Percentiles rank a stretch among this genome's conserved stretches.
phyloP scores from a whole-genome alignment of 108 stramenopile genomes.

The Pseudonitzschia delicatissima region DNA sequence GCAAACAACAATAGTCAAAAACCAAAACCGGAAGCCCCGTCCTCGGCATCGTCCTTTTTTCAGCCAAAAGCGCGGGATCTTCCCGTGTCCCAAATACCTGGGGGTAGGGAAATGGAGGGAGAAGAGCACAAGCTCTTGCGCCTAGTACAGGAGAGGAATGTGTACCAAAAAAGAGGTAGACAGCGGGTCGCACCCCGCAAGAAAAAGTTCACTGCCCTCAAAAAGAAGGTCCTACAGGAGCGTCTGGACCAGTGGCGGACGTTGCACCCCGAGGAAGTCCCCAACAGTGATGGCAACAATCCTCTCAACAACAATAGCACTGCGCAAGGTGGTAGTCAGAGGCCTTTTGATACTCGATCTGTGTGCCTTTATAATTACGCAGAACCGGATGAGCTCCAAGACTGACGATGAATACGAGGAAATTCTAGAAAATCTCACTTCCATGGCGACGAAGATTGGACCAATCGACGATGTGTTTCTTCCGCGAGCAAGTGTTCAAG shows the following conservation, averaged over 20 bases:
- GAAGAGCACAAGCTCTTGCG: slow-evolving; percentile 34
- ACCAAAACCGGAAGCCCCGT: neutral
- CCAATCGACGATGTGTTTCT: slow-evolving; percentile 44
- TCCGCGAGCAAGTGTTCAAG: slow-evolving; percentile 23
- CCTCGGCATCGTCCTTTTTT: slow-evolving; percentile 5
- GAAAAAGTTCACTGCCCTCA: slow-evolving; percentile 76
- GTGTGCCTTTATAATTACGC: slow-evolving; percentile 54
- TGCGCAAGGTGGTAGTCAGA: neutral
- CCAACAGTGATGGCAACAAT: neutral
- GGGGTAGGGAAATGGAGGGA: slow-evolving; percentile 9
- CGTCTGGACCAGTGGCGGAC: slow-evolving; percentile 66
- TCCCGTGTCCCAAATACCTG: neutral
- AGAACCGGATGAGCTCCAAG: slow-evolving; percentile 53
- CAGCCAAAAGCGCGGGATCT: neutral
- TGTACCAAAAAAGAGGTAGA: slow-evolving; percentile 50
- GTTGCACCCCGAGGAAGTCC: slow-evolving; percentile 24
- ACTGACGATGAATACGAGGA: slow-evolving; percentile 85
- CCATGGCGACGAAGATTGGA: slow-evolving; percentile 69
- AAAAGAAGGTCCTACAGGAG: slow-evolving; percentile 80
- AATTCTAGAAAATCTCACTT: slow-evolving; percentile 53
- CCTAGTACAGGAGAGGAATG: slow-evolving; percentile 24
- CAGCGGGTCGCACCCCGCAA: slow-evolving; percentile 65
- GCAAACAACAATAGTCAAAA: neutral
- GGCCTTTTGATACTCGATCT: neutral
- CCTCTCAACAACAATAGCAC: neutral